These are phyloP conservation scores for Glycine soja DNA, from an alignment of 306 rosid species.

Conservation along the genomic window DNA sequence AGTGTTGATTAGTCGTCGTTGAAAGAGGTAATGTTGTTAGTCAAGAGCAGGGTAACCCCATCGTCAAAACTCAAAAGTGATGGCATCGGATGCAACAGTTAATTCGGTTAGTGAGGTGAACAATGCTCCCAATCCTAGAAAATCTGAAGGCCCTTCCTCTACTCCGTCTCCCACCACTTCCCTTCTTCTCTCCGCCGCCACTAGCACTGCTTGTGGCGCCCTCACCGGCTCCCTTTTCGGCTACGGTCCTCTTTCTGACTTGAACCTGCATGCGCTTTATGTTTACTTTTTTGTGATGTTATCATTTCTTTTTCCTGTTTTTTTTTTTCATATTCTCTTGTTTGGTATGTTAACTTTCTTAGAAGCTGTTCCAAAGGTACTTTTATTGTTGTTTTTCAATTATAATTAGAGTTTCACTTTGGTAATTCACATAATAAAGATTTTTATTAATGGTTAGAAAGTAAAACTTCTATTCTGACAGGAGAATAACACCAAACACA, in stretches of 20 bases:
- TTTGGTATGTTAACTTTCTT: background rate
- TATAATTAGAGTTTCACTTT: background rate
- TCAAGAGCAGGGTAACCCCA: background rate
- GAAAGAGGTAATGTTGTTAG: background rate
- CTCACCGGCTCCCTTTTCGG: conserved; percentile 87
- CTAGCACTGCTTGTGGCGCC: conserved; percentile 73
- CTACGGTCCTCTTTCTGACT: conserved; percentile 60
- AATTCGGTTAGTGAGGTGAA: conserved; percentile 25
- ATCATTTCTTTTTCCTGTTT: conserved; percentile 60
- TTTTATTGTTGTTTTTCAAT: background rate
- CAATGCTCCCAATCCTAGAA: conserved; percentile 49
- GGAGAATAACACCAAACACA: background rate
- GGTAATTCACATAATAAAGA: background rate
- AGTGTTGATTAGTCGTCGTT: background rate
- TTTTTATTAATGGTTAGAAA: background rate
- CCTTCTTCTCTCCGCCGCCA: conserved; percentile 66
- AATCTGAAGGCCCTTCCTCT: conserved; percentile 42
- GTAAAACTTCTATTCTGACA: background rate
- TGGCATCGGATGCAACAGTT: conserved; percentile 1
- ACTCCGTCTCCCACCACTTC: conserved; percentile 51
- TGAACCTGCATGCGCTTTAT: background rate
- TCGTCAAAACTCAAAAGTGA: background rate
- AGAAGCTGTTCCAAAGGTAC: background rate
- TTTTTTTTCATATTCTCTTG: background rate
- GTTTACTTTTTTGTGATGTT: background rate